Evolutionary conservation across 1,139 yeast species (phyloP), one percentile per base, ranked within the genome.

Genomic region (Kurtzmaniella natalensis): DNA sequence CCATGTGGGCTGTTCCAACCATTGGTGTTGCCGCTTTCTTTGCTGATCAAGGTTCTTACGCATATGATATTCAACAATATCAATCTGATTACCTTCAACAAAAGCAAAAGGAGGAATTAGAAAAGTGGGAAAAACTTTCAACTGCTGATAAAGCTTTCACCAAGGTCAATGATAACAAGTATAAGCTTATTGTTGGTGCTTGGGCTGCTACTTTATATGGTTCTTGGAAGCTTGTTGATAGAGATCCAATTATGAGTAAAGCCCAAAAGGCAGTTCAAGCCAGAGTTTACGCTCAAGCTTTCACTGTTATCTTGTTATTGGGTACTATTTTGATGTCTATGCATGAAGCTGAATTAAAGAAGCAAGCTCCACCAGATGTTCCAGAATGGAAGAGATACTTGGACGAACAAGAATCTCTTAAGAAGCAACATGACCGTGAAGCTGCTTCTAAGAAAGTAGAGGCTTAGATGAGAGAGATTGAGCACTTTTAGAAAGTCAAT

Each of bases 201-300:
- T 87, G 96, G 96, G 94, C 86, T n/a, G 85, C 79, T 19, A 78
- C 92, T 7, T 61, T 87, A 67, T 85, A 71, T 46, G 95, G 94
- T 1, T 79, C 94, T 2, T 85, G 92, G 86, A 72, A 63, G 41
- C 46, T 68, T 32, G 85, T 86, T 36, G 80, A 83, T 65, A 72
- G 72, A 43, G 95, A 87, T 59, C 78, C 76, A 46, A 68, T 76
- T 57, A 70, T 86, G 79, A 76, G 86, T 37, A 73, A 67, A 38
- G 64, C 94, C 2, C 95, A 87, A 59, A 87, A 87, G 61, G 72
- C 84, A 30, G 95, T 85, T 18, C 94, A 84, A 55, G 95, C 95
- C 17, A 79, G 96, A 72, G 86, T 87, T 76, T 85, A 84, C 53
- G 95, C 95, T 3, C 96, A 87, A 58, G 87, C 84, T 39, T 61